These are phyloP conservation scores for Blastobotrys mokoenaii DNA, from an alignment of 805 yeast genomes.

Conservation along the genomic window DNA sequence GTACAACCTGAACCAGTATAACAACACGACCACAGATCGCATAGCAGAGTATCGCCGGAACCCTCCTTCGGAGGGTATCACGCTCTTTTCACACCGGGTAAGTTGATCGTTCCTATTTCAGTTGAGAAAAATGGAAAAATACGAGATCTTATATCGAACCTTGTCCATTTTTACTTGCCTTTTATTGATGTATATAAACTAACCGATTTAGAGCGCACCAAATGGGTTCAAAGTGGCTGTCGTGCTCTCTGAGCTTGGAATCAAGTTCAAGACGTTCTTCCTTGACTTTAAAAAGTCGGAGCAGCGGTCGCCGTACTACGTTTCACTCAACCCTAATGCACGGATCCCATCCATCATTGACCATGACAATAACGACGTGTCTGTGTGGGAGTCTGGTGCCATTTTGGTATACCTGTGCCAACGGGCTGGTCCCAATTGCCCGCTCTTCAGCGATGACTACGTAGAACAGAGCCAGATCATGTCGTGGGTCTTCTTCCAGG, in stretches of 20 bases:
- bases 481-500: constrained; percentile 90
- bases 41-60: constrained; percentile 64
- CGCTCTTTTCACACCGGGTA: constrained; percentile 59
- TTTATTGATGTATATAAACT: neutral
- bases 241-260: constrained; percentile 72
- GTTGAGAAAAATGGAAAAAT: constrained; percentile 1
- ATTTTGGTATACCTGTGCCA: constrained; percentile 76
- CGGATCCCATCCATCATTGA: constrained; percentile 92
- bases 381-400: constrained; percentile 95
- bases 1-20: neutral
- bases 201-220: constrained; percentile 54
- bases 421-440: constrained; percentile 48
- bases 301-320: constrained; percentile 89
- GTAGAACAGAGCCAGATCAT: constrained; percentile 77
- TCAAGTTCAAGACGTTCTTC: constrained; percentile 71
- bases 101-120: neutral
- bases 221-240: constrained; percentile 95
- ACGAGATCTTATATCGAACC: neutral
- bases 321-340: constrained; percentile 91
- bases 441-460: constrained; percentile 71
- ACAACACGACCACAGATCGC: constrained; percentile 26
- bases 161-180: too few species aligned
- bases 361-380: constrained; percentile 68
- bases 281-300: constrained; percentile 82
- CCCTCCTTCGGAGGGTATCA: constrained; percentile 74